Evolutionary conservation across 257 asterid genomes (phyloP).

Genomic region (Marsdenia floribunda): DNA sequence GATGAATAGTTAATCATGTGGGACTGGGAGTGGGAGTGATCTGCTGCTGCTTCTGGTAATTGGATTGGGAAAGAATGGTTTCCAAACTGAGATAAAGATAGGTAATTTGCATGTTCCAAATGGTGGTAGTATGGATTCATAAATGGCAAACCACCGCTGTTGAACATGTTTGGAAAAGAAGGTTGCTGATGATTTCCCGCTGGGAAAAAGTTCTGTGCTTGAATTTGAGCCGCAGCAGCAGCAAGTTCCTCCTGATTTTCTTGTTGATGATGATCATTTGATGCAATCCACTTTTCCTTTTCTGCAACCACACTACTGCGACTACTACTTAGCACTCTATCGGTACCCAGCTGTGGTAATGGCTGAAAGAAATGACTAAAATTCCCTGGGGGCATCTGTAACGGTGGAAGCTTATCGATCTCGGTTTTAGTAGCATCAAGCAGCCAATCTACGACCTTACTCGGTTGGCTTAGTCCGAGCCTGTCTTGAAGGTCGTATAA

Average conservation of each 20-base stretch:
- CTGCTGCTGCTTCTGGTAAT: slow-evolving; percentile 14
- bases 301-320: background rate
- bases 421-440: slow-evolving; percentile 49
- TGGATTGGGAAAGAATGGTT: slow-evolving; percentile 27
- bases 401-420: slow-evolving; percentile 65
- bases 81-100: slow-evolving; percentile 55
- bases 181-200: slow-evolving; percentile 26
- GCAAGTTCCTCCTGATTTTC: slow-evolving; percentile 27
- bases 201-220: slow-evolving; percentile 49
- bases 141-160: slow-evolving; percentile 14
- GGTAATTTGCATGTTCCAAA: slow-evolving; percentile 41
- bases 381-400: slow-evolving; percentile 35
- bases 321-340: no score
- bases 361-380: slow-evolving; percentile 23
- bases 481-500: slow-evolving; percentile 67
- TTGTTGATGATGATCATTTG: slow-evolving; percentile 22
- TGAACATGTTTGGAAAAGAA: slow-evolving; percentile 24
- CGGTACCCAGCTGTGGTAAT: background rate
- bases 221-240: slow-evolving; percentile 25
- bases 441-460: slow-evolving; percentile 75
- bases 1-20: slow-evolving; percentile 3
- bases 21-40: slow-evolving; percentile 15
- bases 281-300: slow-evolving; percentile 23
- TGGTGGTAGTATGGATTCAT: slow-evolving; percentile 30
- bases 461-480: slow-evolving; percentile 66